Percentiles rank a stretch among this genome's conserved stretches.
phyloP scores from a whole-genome alignment of 192 early-diverging fungal genomes.

The Chytriomyces sp. region DNA sequence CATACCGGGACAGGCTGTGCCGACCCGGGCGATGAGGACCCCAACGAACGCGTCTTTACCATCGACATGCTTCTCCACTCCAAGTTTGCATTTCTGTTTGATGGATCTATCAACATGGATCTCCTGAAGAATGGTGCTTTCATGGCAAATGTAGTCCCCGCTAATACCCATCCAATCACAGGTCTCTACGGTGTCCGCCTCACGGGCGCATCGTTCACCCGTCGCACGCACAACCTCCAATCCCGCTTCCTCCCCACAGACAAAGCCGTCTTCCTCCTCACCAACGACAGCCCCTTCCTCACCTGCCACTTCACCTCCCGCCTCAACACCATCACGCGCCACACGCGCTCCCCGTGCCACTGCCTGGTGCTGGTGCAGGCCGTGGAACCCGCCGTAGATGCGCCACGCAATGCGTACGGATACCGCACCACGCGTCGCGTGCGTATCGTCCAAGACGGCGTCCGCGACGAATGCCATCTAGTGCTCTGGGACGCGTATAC shows the following conservation, averaged over 20 bases:
- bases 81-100: conserved; percentile 1
- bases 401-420: neutral
- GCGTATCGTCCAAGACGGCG: neutral
- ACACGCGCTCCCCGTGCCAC: neutral
- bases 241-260: conserved; percentile 6
- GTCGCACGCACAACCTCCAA: neutral
- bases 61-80: conserved; percentile 9
- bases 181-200: neutral
- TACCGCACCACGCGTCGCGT: conserved; percentile 1
- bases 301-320: neutral
- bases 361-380: neutral
- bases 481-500: neutral
- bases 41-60: no score
- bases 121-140: neutral
- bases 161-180: no score
- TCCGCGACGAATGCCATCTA: neutral
- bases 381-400: neutral
- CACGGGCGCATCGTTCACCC: conserved; percentile 1
- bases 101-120: neutral
- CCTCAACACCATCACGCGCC: neutral
- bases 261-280: neutral
- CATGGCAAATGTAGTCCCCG: no score
- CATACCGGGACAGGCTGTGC: no score
- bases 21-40: no score
- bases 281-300: neutral